Conservation (phyloP, 192 early-diverging fungal species). For the Podila minutissima region DNA sequence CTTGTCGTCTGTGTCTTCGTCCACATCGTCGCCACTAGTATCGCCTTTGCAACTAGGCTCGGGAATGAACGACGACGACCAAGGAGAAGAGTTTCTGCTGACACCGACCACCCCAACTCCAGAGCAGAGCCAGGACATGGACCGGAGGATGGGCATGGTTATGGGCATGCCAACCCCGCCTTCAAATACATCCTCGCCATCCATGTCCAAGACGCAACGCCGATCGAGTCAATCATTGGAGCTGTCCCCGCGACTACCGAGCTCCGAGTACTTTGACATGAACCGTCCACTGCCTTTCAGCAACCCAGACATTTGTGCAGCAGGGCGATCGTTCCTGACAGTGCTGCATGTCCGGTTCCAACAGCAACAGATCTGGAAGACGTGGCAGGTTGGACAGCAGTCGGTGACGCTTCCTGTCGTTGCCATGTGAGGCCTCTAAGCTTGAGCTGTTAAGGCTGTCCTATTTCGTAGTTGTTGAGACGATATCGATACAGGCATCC, state of each 20-base stretch:
- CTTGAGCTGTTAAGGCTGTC: too few species aligned
- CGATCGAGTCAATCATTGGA: not conserved
- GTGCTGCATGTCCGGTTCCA: conserved; percentile 28
- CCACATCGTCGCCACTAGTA: too few species aligned
- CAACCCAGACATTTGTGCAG: conserved; percentile 21
- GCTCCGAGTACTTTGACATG: conserved; percentile 5
- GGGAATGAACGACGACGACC: not conserved
- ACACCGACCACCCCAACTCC: too few species aligned
- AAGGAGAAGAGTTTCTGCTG: too few species aligned
- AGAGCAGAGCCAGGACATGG: too few species aligned
- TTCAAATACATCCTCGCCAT: not conserved
- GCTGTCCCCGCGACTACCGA: conserved; percentile 2
- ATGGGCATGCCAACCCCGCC: too few species aligned
- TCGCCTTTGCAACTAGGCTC: not conserved
- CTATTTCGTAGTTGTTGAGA: too few species aligned
- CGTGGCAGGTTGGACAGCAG: conserved; percentile 37
- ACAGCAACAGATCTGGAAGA: conserved; percentile 13
- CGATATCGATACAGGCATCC: too few species aligned
- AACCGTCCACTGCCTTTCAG: conserved; percentile 32
- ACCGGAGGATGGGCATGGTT: too few species aligned
- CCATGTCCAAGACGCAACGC: not conserved
- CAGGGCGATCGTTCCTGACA: conserved; percentile 19
- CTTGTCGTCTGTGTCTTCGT: not conserved
- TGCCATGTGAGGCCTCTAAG: not conserved
- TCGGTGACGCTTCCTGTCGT: conserved; percentile 33